Evolutionary conservation across 495 filamentous ascomycete genomes (phyloP).

Genomic region (Aspergillus cristatus): DNA sequence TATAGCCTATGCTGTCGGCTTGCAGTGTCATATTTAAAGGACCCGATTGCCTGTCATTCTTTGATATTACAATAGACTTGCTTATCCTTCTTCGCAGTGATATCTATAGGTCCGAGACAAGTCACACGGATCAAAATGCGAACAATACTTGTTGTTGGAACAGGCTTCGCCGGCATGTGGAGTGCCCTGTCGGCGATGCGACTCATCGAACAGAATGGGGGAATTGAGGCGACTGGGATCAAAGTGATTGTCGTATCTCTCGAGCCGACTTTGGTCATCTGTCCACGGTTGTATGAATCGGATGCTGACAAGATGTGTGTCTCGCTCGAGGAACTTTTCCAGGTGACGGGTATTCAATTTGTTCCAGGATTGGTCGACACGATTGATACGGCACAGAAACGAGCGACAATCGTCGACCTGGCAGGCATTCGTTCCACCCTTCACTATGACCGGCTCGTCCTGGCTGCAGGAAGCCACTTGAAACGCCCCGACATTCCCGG

Average conservation of each 20-base stretch:
- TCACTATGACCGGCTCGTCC: constrained; percentile 21
- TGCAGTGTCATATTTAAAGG: too few species aligned
- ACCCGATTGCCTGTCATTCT: too few species aligned
- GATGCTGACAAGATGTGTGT: constrained; percentile 14
- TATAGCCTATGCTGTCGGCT: too few species aligned
- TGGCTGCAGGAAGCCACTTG: constrained; percentile 25
- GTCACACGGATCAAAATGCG: too few species aligned
- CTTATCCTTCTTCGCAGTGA: too few species aligned
- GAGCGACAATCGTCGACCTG: constrained; percentile 7
- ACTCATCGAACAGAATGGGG: constrained; percentile 9
- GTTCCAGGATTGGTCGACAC: constrained; percentile 14
- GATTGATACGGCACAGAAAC: constrained; percentile 11
- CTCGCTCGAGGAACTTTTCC: constrained; percentile 16
- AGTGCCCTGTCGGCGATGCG: constrained; percentile 24
- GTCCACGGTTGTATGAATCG: constrained; percentile 26
- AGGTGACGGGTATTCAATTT: constrained; percentile 13
- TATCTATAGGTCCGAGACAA: too few species aligned
- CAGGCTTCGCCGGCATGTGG: constrained; percentile 29
- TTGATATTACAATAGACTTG: too few species aligned
- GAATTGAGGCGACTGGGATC: constrained; percentile 8
- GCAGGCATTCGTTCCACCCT: constrained; percentile 6
- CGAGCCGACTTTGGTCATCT: constrained; percentile 17
- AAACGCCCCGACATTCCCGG: constrained; percentile 18
- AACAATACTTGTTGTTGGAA: constrained; percentile 8
- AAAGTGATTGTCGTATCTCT: constrained; percentile 23